A percentile compares a stretch with the other conserved stretches of the same genome.
These are phyloP conservation scores for Mucor plumbeus DNA, from an alignment of 371 early-diverging fungal species.

Conservation along the genomic window DNA sequence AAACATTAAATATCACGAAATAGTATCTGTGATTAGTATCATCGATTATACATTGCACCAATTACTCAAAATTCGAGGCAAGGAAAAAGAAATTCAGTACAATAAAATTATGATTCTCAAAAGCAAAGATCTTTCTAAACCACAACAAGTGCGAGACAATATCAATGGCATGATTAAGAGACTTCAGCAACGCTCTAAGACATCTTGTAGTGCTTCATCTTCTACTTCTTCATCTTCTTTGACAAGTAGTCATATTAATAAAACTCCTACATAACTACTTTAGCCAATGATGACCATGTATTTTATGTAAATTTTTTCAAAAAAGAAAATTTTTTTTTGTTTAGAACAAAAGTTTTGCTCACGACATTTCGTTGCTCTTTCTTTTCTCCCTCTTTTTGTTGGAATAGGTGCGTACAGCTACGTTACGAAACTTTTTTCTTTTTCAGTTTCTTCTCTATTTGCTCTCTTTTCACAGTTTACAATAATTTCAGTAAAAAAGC, in stretches of 20 bases:
- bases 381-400: slow-evolving; percentile 24
- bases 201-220: not conserved
- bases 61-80: slow-evolving; percentile 20
- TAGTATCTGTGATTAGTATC: slow-evolving; percentile 47
- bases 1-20: no score
- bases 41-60: slow-evolving; percentile 40
- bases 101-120: slow-evolving; percentile 27
- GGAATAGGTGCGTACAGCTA: slow-evolving; percentile 31
- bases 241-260: slow-evolving; percentile 16
- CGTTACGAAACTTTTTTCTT: not conserved
- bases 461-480: not conserved
- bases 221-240: slow-evolving; percentile 4
- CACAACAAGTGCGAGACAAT: slow-evolving; percentile 27
- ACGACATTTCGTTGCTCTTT: slow-evolving; percentile 22
- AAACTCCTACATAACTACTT: slow-evolving; percentile 13
- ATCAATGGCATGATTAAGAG: slow-evolving; percentile 27
- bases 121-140: slow-evolving; percentile 11
- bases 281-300: slow-evolving; percentile 21
- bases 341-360: slow-evolving; percentile 7
- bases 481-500: not conserved
- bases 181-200: slow-evolving; percentile 21
- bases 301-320: slow-evolving; percentile 1
- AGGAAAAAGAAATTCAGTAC: slow-evolving; percentile 3
- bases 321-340: slow-evolving; percentile 19
- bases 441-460: not conserved